Base-by-base conservation (phyloP, 345 rosid species). In the Euphorbia lathyris region DNA sequence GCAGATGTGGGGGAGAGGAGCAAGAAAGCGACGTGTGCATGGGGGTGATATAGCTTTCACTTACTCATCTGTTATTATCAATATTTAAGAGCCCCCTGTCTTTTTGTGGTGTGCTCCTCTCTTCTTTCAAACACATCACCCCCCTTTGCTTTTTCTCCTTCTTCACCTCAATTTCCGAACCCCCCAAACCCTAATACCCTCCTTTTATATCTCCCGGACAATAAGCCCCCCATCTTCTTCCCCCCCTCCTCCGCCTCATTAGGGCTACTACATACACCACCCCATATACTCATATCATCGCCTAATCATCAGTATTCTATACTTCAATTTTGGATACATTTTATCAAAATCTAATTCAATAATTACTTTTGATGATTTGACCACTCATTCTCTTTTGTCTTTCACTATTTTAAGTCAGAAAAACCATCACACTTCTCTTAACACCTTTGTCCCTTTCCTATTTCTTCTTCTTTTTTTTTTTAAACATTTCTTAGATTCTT, bases 11-110 rank as follows among this genome's bases (percentile, higher is more conserved):
- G 82, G 72, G 86, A 80, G 84, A 80, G 82, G 77, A 74, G 75
- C 65, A 25, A 32, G 84, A 83, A 81, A 83, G 66, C 71, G 87
- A 83, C 86, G 84, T 76, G 79, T 80, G 86, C 84, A 80, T 80
- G 84, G 79, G 29, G 61, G 81, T 78, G 79, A 72, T 63, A 67
- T 66, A 74, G 81, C 82, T 80, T 83, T 83, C 86, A 73, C 82
- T 78, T 69, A 27, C 62, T 80, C 80, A 78, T 76, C 80, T 72
- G 80, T 81, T 79, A 51, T 74, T 83, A 81, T 79, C 87, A 79
- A 73, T 58, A 79, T 65, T 75, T 77, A 72, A 76, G 83, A 78
- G 65, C 63, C 43, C 27, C 50, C 51, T 72, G 74, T 51, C 67
- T 36, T 34, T 48, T 60, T 62, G 34, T 58, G 40, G 67, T 70